Evolutionary conservation across 2,329 filamentous ascomycete genomes (phyloP).

Genomic region (Plectosphaerella sp.): DNA sequence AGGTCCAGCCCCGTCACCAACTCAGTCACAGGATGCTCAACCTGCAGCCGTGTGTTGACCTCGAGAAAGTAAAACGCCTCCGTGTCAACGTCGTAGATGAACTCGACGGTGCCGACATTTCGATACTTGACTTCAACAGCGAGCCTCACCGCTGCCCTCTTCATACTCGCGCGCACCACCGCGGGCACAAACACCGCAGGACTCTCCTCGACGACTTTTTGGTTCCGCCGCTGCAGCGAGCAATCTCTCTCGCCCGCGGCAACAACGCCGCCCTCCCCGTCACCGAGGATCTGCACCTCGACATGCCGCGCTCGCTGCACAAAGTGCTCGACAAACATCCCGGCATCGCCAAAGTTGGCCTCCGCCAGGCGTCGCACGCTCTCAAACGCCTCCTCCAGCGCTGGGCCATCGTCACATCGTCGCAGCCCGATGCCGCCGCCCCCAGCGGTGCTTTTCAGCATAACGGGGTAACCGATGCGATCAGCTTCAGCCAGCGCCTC

Average conservation of each 20-base stretch:
- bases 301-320: constrained; percentile 37
- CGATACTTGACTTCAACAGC: constrained; percentile 31
- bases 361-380: constrained; percentile 31
- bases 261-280: constrained; percentile 34
- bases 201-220: constrained; percentile 47
- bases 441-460: constrained; percentile 43
- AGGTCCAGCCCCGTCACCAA: constrained; percentile 30
- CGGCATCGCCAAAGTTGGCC: constrained; percentile 35
- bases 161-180: constrained; percentile 26
- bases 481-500: constrained; percentile 21
- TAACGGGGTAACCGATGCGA: constrained; percentile 31
- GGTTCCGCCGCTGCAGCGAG: constrained; percentile 44
- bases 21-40: constrained; percentile 41
- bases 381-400: constrained; percentile 25
- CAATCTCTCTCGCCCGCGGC: constrained; percentile 43
- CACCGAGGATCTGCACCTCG: constrained; percentile 46
- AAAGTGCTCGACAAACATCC: constrained; percentile 37
- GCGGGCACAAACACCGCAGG: constrained; percentile 28
- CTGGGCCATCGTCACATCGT: constrained; percentile 23
- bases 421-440: constrained; percentile 41
- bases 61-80: constrained; percentile 41
- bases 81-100: constrained; percentile 33
- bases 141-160: constrained; percentile 27
- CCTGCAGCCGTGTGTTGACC: constrained; percentile 43
- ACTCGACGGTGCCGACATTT: constrained; percentile 40